phyloP scores from a whole-genome alignment of 495 filamentous ascomycete genomes.

The Aspergillus cavernicola region DNA sequence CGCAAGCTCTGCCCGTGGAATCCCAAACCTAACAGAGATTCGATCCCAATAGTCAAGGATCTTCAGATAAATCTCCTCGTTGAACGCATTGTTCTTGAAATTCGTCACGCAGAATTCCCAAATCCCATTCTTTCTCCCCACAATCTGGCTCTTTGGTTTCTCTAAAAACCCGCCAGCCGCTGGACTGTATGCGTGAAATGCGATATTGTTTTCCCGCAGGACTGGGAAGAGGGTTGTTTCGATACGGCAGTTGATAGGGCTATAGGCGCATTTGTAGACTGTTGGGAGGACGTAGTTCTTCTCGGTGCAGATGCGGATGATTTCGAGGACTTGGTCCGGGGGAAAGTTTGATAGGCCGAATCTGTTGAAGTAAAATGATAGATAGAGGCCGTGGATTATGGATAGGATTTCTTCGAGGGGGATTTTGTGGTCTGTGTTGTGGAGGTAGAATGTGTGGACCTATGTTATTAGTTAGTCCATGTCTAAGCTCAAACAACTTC shows the following conservation, averaged over 20 bases:
- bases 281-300: conserved; percentile 41
- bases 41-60: conserved; percentile 31
- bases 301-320: conserved; percentile 37
- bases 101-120: no score
- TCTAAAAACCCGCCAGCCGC: no score
- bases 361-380: conserved; percentile 34
- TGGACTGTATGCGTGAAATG: conserved; percentile 40
- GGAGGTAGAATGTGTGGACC: no score
- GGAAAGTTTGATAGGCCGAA: conserved; percentile 48
- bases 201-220: conserved; percentile 41
- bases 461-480: no score
- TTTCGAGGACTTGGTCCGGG: conserved; percentile 39
- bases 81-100: no score
- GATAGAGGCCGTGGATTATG: conserved; percentile 36
- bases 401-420: conserved; percentile 37
- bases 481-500: no score
- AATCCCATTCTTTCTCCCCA: no score
- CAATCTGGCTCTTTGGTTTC: no score
- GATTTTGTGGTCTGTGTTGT: no score
- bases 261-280: conserved; percentile 51
- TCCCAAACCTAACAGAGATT: conserved; percentile 20
- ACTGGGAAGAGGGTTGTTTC: conserved; percentile 44
- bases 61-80: no score
- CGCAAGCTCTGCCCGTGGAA: conserved; percentile 35
- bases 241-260: conserved; percentile 32